Evolutionary conservation across 345 rosid species (phyloP), one percentile per base, ranked within the genome.

Genomic region (Luvunga scandens): DNA sequence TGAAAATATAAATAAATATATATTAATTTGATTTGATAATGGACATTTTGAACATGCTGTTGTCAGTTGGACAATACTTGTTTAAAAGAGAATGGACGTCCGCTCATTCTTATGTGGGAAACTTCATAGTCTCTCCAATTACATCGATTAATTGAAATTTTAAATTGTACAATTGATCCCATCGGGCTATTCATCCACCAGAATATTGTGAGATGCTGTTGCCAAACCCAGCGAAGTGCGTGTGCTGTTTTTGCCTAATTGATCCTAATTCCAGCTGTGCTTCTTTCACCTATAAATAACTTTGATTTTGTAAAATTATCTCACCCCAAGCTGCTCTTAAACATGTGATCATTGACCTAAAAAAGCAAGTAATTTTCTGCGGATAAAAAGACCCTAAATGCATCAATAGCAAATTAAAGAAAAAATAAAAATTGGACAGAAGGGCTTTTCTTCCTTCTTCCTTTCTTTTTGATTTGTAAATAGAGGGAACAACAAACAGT

Each of bases 401-500:
- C 79, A 66, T 34, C 28, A 34, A 21, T 28, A 25, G 56, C 67
- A 73, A 39, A 78, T 18, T 53, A 14, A 16, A 71, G 62, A 48
- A 71, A 74, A 60, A 50, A n/a, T n/a, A 4, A 76, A 36, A 36
- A 36, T 36, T 36, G 36, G 69, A 72, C 0, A 65, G 57, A 70
- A 76, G 48, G 18, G 50, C 1, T 69, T 18, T 22, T 50, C 69
- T 79, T 60, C 77, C 67, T 75, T 70, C 62, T 45, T 57, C 56
- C 36, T 73, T 76, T 24, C 74, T 60, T 34, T 71, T 39, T 31
- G 42, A 38, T 25, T 55, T 38, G 56, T 55, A 31, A 25, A 55
- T 50, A 60, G 45, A 12, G 67, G 62, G 75, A 56, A 72, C 14
- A 76, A 57, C 77, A 78, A 71, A 64, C 77, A 77, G 31, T 79